These are phyloP conservation scores for Herpetomonas samuelpessoai DNA, from an alignment of 208 protist species.

Conservation along the genomic window DNA sequence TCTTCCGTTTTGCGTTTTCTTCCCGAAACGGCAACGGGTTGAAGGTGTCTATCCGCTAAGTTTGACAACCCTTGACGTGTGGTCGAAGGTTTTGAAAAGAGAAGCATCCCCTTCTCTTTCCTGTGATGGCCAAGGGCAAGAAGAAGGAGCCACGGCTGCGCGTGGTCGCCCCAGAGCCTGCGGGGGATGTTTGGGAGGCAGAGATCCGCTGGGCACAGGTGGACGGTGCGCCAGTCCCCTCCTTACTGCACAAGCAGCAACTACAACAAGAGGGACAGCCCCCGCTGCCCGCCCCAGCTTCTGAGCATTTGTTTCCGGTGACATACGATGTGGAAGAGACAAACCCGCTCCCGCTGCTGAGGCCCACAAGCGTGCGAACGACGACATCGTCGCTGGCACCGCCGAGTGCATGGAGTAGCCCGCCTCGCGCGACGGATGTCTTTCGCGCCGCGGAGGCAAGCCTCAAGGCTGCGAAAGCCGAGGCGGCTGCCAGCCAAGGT, in stretches of 20 bases:
- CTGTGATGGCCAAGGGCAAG: constrained; percentile 18
- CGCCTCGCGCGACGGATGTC: constrained; percentile 19
- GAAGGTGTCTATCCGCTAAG: too few species aligned
- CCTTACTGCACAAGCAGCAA: too few species aligned
- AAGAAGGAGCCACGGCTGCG: constrained; percentile 23
- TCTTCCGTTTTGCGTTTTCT: too few species aligned
- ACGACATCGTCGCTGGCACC: too few species aligned
- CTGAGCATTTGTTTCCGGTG: constrained; percentile 26
- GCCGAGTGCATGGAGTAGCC: too few species aligned
- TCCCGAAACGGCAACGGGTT: too few species aligned
- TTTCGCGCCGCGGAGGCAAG: constrained; percentile 23
- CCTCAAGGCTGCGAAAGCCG: constrained; percentile 13
- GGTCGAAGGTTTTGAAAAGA: too few species aligned
- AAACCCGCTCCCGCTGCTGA: not conserved
- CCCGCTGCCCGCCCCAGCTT: constrained; percentile 28
- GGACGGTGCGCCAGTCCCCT: constrained; percentile 22
- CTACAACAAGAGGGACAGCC: constrained; percentile 4
- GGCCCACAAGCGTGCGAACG: too few species aligned
- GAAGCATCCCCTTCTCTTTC: too few species aligned
- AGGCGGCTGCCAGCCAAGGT: constrained; percentile 4
- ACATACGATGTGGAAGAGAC: constrained; percentile 14
- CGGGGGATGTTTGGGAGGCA: constrained; percentile 43
- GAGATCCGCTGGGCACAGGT: constrained; percentile 40
- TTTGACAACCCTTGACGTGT: too few species aligned
- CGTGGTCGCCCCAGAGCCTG: constrained; percentile 48